Evolutionary conservation across 305 asterid species (phyloP).

Genomic region (Rubia tinctorum): DNA sequence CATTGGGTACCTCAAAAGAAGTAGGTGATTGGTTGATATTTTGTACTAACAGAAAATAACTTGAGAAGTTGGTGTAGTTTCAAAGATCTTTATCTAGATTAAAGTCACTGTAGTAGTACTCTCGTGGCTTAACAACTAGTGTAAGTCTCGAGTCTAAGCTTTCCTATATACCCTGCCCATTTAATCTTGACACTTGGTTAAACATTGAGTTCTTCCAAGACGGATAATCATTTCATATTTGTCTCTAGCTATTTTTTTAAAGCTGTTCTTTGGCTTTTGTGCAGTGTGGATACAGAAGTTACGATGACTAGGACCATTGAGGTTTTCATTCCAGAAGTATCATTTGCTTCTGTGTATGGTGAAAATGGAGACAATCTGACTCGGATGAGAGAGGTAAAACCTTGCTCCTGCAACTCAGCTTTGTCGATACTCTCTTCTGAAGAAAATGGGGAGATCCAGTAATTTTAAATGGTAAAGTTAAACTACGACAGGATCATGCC

Average conservation of each 20-base stretch:
- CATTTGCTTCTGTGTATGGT: conserved; percentile 44
- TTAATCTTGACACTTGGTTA: not conserved
- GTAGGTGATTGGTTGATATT: not conserved
- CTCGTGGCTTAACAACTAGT: too few species aligned
- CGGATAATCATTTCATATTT: not conserved
- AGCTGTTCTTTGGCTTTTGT: conserved; percentile 10
- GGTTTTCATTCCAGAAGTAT: conserved; percentile 34
- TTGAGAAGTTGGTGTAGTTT: not conserved
- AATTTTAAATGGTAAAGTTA: not conserved
- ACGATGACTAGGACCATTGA: conserved; percentile 23
- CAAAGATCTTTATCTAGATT: not conserved
- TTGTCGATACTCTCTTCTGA: not conserved
- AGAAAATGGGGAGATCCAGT: not conserved
- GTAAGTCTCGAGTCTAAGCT: not conserved
- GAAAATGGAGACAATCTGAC: conserved; percentile 50
- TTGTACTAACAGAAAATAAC: not conserved
- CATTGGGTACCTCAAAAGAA: not conserved
- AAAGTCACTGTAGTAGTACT: too few species aligned
- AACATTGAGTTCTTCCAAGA: not conserved
- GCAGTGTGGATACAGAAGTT: conserved; percentile 34
- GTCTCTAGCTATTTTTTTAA: not conserved
- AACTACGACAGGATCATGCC: not conserved
- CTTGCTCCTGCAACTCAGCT: not conserved
- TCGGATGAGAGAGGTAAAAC: conserved; percentile 48
- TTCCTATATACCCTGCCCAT: not conserved